phyloP scores from a whole-genome alignment of 768 basidiomycete species.

The Rhizopogon vinicolor region DNA sequence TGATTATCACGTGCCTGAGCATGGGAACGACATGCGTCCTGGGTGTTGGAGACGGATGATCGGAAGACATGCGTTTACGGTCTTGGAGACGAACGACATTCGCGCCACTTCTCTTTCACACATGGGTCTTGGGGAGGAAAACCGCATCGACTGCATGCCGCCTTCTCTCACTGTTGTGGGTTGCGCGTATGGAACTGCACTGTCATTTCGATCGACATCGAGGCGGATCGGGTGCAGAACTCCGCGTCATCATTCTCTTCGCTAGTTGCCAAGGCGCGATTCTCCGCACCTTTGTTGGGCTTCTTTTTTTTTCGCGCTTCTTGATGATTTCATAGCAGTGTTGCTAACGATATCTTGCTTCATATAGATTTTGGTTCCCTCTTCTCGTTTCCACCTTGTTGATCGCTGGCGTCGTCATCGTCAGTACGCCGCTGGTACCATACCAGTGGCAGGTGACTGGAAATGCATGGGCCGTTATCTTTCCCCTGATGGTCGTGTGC shows the following conservation, averaged over 20 bases:
- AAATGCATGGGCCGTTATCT: conserved; percentile 65
- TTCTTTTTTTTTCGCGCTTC: not conserved
- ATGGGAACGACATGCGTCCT: not conserved
- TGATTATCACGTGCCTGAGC: not conserved
- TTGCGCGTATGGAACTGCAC: too few species aligned
- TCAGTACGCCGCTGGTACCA: conserved; percentile 52
- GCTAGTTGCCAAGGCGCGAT: not conserved
- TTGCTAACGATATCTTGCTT: conserved; percentile 11
- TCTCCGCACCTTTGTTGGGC: not conserved
- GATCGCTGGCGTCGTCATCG: conserved; percentile 54
- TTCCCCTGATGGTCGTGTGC: conserved; percentile 70
- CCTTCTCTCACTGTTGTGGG: too few species aligned
- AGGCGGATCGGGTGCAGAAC: not conserved
- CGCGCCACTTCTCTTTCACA: not conserved
- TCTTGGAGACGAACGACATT: not conserved
- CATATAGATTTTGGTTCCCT: conserved; percentile 28
- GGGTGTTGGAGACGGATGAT: not conserved
- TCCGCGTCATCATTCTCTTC: not conserved
- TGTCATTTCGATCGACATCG: not conserved
- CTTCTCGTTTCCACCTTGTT: conserved; percentile 49
- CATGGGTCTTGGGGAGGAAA: too few species aligned
- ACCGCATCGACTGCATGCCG: too few species aligned
- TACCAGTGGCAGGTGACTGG: conserved; percentile 58
- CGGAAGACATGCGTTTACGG: not conserved
- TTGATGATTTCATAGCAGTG: conserved; percentile 3